phyloP scores from a whole-genome alignment of 345 rosid genomes.

The Sisymbrium irio region DNA sequence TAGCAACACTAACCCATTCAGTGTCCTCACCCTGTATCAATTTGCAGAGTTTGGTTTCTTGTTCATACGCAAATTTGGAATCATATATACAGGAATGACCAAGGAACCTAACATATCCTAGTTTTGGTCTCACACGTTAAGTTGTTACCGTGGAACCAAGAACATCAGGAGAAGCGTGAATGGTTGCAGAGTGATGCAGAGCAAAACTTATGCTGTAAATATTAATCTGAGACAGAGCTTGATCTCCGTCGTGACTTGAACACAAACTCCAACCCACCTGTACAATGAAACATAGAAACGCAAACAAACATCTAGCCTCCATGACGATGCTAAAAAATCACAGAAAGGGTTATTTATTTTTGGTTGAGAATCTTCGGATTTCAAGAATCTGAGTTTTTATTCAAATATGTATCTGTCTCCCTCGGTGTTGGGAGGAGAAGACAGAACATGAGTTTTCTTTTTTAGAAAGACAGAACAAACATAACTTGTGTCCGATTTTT shows the following conservation, averaged over 20 bases:
- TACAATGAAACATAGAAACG: constrained; percentile 10
- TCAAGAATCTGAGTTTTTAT: neutral
- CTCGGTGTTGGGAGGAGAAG: neutral
- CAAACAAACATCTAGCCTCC: neutral
- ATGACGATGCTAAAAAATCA: neutral
- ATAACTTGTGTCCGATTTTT: neutral
- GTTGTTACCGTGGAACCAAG: constrained; percentile 43
- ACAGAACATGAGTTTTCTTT: neutral
- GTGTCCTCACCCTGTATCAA: constrained; percentile 68
- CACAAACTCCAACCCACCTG: constrained; percentile 26
- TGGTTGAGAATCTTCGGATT: neutral
- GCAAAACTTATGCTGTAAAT: constrained; percentile 47
- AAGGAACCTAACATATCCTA: neutral
- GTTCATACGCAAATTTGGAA: neutral
- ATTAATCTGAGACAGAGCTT: constrained; percentile 63
- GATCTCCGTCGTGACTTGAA: constrained; percentile 37
- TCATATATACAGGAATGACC: neutral
- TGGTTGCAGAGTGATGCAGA: constrained; percentile 37
- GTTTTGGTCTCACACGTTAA: neutral
- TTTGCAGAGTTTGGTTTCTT: neutral
- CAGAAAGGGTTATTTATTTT: neutral
- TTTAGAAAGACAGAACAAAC: neutral
- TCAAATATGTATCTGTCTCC: neutral
- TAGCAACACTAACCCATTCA: constrained; percentile 52
- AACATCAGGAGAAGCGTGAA: constrained; percentile 44